phyloP scores from a whole-genome alignment of 768 basidiomycete genomes.

The Pisolithus orientalis region DNA sequence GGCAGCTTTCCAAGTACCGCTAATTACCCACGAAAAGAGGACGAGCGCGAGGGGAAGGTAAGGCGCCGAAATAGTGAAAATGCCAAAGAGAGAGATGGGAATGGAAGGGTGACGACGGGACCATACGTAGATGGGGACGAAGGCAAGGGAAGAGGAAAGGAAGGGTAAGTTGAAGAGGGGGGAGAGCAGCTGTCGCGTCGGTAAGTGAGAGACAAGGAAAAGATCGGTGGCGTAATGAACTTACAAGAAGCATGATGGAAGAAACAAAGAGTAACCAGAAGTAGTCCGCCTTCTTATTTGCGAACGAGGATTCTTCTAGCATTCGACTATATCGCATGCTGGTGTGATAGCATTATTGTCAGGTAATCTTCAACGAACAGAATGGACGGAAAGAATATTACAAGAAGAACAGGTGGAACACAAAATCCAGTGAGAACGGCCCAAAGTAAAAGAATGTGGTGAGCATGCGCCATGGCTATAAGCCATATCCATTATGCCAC shows the following conservation, averaged over 20 bases:
- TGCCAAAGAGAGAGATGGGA: conserved; percentile 92
- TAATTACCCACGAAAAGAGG: conserved; percentile 76
- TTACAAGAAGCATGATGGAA: conserved; percentile 77
- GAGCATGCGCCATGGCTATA: conserved; percentile 76
- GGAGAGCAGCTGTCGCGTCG: conserved; percentile 53
- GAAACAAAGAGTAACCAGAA: conserved; percentile 90
- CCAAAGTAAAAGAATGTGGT: conserved; percentile 98
- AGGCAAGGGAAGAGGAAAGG: conserved; percentile 87
- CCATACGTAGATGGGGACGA: conserved; percentile 97
- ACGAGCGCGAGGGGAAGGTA: conserved; percentile 93
- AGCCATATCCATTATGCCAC: neutral
- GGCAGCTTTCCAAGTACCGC: conserved; percentile 79
- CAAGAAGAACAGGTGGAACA: conserved; percentile 99
- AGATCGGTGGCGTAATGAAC: conserved; percentile 13
- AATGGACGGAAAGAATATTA: conserved; percentile 24
- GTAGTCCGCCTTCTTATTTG: conserved; percentile 87
- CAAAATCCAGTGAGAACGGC: conserved; percentile 84
- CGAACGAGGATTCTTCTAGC: conserved; percentile 95
- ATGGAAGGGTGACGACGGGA: conserved; percentile 89
- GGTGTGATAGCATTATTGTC: neutral
- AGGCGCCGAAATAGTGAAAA: conserved; percentile 91
- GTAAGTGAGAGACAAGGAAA: neutral
- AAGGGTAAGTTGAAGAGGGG: conserved; percentile 90
- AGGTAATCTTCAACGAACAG: too few relatives aligned
- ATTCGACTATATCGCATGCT: conserved; percentile 97